Conservation (phyloP, 352 stramenopile genomes). For the Nothophytophthora sp. region DNA sequence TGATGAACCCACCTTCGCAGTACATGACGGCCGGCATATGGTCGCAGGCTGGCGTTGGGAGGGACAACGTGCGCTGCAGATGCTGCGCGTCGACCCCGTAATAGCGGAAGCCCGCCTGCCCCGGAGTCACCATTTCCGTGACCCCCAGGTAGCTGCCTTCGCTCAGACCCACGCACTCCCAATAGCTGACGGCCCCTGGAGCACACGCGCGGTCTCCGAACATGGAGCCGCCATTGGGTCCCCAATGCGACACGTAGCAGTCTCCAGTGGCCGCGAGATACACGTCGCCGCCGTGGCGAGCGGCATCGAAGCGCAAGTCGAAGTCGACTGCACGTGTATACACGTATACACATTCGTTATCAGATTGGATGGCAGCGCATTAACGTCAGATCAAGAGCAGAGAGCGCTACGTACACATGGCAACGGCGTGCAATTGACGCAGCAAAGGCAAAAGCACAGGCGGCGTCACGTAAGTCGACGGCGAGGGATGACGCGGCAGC, state of each 20-base stretch:
- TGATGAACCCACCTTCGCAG: constrained; percentile 65
- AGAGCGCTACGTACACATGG: constrained; percentile 40
- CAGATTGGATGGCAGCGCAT: background rate
- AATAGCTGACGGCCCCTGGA: constrained; percentile 55
- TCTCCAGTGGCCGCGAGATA: constrained; percentile 40
- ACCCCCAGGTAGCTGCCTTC: constrained; percentile 64
- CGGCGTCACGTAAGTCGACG: constrained; percentile 29
- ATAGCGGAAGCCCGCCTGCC: constrained; percentile 35
- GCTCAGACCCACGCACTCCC: constrained; percentile 63
- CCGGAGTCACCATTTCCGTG: constrained; percentile 32
- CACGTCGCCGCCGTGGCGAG: constrained; percentile 42
- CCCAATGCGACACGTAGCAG: constrained; percentile 44
- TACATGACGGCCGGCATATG: constrained; percentile 81
- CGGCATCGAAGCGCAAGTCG: constrained; percentile 47
- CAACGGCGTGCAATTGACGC: constrained; percentile 46
- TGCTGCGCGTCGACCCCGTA: constrained; percentile 45
- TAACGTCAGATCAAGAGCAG: background rate
- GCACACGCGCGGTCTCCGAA: constrained; percentile 50
- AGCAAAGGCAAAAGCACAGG: constrained; percentile 44
- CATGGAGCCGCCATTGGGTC: constrained; percentile 41
- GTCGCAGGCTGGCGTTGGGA: constrained; percentile 57
- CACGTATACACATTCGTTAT: background rate
- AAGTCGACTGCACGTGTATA: constrained; percentile 36
- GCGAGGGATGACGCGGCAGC: constrained; percentile 24
- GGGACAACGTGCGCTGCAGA: constrained; percentile 42